Conservation (phyloP, 345 rosid genomes). For the Citrus maxima region DNA sequence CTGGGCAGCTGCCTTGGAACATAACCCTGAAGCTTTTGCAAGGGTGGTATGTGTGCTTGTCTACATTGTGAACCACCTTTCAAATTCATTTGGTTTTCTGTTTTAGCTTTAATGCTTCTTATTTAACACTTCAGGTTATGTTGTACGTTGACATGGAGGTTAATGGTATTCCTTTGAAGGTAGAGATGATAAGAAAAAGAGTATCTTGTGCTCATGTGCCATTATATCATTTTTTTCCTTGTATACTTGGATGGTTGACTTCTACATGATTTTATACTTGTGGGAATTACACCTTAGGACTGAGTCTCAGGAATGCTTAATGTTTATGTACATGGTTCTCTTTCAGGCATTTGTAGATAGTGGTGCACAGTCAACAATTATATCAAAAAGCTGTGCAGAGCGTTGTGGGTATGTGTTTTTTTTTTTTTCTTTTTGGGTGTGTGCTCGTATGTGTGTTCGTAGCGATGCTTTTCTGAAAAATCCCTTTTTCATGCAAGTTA, state of each 20-base stretch:
- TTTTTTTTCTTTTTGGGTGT: background rate
- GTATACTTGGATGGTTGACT: background rate
- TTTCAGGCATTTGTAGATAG: slow-evolving; percentile 96
- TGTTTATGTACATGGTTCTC: background rate
- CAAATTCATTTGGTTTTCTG: background rate
- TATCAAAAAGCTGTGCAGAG: slow-evolving; percentile 98
- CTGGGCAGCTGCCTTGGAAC: slow-evolving; percentile 97
- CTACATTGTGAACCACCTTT: slow-evolving; percentile 3
- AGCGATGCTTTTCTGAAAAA: background rate
- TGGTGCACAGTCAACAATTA: slow-evolving; percentile 98
- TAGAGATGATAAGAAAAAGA: slow-evolving; percentile 27
- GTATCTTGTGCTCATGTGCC: background rate
- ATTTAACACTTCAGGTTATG: slow-evolving; percentile 62
- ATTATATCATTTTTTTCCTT: background rate
- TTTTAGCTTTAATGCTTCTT: slow-evolving; percentile 12
- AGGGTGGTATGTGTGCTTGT: slow-evolving; percentile 76
- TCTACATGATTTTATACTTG: background rate
- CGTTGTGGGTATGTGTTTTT: slow-evolving; percentile 67
- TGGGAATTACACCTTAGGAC: background rate
- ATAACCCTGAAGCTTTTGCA: slow-evolving; percentile 98
- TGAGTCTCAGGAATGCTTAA: background rate
- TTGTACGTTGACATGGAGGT: slow-evolving; percentile 99
- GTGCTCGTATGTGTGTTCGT: background rate
- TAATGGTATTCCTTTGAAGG: slow-evolving; percentile 91
- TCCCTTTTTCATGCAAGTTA: slow-evolving; percentile 2